phyloP scores from a whole-genome alignment of 73 alveolate species.

The Symbiodinium natans region DNA sequence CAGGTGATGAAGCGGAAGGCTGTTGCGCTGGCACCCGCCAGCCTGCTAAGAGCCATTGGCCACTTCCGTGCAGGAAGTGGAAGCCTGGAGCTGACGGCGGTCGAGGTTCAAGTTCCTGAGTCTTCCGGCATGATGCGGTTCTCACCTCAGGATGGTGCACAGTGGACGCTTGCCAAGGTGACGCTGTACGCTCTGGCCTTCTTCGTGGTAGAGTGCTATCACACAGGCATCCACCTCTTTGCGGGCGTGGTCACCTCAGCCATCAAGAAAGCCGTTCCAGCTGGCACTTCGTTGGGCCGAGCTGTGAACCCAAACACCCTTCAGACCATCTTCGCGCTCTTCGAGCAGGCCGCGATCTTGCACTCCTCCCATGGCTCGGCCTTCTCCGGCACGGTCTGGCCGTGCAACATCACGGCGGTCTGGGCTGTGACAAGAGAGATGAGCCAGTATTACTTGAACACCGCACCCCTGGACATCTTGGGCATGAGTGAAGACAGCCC shows the following conservation, averaged over 20 bases:
- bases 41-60: conserved; percentile 19
- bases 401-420: conserved; percentile 4
- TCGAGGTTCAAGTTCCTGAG: conserved; percentile 16
- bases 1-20: conserved; percentile 46
- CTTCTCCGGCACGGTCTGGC: conserved; percentile 11
- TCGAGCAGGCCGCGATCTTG: conserved; percentile 40
- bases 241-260: conserved; percentile 47
- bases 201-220: conserved; percentile 49
- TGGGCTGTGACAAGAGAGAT: conserved; percentile 25
- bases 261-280: conserved; percentile 28
- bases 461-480: background rate
- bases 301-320: conserved; percentile 35
- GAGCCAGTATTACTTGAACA: conserved; percentile 8
- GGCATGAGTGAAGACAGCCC: conserved; percentile 24
- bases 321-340: conserved; percentile 51
- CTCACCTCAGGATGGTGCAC: conserved; percentile 6
- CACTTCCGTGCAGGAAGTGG: background rate
- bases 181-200: conserved; percentile 4
- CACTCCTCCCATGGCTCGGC: conserved; percentile 47
- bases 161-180: conserved; percentile 48
- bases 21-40: conserved; percentile 22
- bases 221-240: conserved; percentile 57
- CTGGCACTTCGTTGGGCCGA: conserved; percentile 2
- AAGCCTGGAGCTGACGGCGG: background rate
- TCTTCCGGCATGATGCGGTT: background rate